Evolutionary conservation across 169 alveolate species (phyloP).

Genomic region (Plasmodium blacklocki): DNA sequence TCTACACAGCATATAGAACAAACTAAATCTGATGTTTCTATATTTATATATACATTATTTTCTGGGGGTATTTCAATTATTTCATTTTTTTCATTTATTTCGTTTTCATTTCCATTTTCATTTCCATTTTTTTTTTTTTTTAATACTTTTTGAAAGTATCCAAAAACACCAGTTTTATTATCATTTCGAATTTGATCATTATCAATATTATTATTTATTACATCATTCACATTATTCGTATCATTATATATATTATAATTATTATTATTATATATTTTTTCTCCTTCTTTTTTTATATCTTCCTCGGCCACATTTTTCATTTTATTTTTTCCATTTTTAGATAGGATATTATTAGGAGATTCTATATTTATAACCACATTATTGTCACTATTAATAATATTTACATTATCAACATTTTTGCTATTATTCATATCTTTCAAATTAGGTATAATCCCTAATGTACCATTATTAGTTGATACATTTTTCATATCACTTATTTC

Average conservation of each 20-base stretch:
- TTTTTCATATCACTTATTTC: too few relatives aligned
- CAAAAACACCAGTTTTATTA: conserved; percentile 13
- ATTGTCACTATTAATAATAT: too few relatives aligned
- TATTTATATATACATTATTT: conserved; percentile 44
- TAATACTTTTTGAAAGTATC: conserved; percentile 40
- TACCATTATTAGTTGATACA: too few relatives aligned
- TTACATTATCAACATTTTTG: too few relatives aligned
- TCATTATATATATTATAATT: not conserved
- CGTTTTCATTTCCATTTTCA: conserved; percentile 22
- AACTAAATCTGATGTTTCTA: conserved; percentile 38
- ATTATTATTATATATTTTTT: not conserved
- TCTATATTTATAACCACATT: too few relatives aligned
- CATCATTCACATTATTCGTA: not conserved
- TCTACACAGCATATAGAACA: conserved; percentile 67
- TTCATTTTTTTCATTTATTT: conserved; percentile 10
- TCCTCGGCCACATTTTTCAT: not conserved
- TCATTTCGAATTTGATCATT: not conserved
- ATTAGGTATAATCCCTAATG: too few relatives aligned
- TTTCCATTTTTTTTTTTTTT: conserved; percentile 34
- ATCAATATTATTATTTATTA: not conserved
- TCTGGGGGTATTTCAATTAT: not conserved
- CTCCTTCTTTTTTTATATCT: not conserved
- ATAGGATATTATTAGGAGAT: too few relatives aligned
- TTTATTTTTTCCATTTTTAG: too few relatives aligned
- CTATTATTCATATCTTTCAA: too few relatives aligned